A percentile compares a stretch with the other conserved stretches of the same genome.
These are phyloP conservation scores for Coniferiporia weirii DNA, from an alignment of 1,284 basidiomycete species.

Conservation along the genomic window DNA sequence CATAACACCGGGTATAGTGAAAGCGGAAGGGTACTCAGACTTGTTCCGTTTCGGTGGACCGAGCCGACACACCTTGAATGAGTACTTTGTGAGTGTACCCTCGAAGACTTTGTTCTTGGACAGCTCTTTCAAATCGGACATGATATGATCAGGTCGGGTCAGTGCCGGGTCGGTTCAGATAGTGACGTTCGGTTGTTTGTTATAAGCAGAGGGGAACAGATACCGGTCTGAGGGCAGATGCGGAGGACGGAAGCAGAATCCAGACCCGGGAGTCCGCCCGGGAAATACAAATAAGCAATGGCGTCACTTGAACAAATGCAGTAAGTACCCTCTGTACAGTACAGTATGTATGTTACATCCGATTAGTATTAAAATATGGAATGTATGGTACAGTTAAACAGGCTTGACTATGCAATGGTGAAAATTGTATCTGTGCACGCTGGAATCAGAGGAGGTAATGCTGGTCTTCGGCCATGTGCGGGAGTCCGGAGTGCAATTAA, in stretches of 20 bases:
- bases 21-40: background rate
- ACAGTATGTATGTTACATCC: too few species aligned
- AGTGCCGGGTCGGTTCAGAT: background rate
- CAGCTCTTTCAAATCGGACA: conserved; percentile 50
- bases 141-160: conserved; percentile 27
- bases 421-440: too few species aligned
- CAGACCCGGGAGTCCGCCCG: background rate
- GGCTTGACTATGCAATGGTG: too few species aligned
- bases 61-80: conserved; percentile 57
- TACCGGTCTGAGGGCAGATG: background rate
- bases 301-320: too few species aligned
- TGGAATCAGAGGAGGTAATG: too few species aligned
- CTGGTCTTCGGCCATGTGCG: too few species aligned
- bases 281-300: background rate
- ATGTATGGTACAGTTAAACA: too few species aligned
- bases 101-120: conserved; percentile 76
- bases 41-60: background rate
- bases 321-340: too few species aligned
- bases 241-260: background rate
- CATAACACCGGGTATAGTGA: background rate
- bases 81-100: conserved; percentile 82
- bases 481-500: too few species aligned
- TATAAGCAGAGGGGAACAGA: background rate
- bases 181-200: too few species aligned
- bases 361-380: too few species aligned